Evolutionary conservation across 1,284 basidiomycete species (phyloP).

Genomic region (Mycena citricolor): DNA sequence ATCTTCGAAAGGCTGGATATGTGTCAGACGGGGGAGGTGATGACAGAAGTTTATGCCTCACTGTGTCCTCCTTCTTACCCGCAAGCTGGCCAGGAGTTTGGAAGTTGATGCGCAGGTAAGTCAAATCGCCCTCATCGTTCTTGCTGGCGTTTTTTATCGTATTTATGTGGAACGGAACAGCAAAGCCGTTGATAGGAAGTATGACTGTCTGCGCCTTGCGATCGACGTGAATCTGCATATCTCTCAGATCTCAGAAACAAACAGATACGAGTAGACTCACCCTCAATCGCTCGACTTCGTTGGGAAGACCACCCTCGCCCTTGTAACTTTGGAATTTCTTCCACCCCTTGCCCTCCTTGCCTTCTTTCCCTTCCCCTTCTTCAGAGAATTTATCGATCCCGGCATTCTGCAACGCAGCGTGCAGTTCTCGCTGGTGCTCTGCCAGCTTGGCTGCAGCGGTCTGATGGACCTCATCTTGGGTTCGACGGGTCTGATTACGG

Average conservation of each 20-base stretch:
- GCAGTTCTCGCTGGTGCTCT: slow-evolving; percentile 88
- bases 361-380: slow-evolving; percentile 64
- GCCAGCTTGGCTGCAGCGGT: slow-evolving; percentile 72
- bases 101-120: slow-evolving; percentile 96
- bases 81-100: slow-evolving; percentile 97
- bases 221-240: slow-evolving; percentile 82
- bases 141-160: slow-evolving; percentile 98
- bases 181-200: slow-evolving; percentile 92
- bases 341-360: slow-evolving; percentile 88
- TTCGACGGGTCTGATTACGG: slow-evolving; percentile 82
- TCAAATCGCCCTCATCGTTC: slow-evolving; percentile 95
- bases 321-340: slow-evolving; percentile 98
- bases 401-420: slow-evolving; percentile 75
- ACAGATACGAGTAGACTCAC: slow-evolving; percentile 43
- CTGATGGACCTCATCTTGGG: slow-evolving; percentile 77
- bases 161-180: slow-evolving; percentile 98
- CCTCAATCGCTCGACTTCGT: slow-evolving; percentile 72
- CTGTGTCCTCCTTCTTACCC: slow-evolving; percentile 98
- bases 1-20: slow-evolving; percentile 87
- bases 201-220: slow-evolving; percentile 88
- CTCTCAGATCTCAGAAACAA: slow-evolving; percentile 4
- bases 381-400: slow-evolving; percentile 86
- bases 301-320: slow-evolving; percentile 87
- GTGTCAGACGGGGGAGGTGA: not conserved
- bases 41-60: slow-evolving; percentile 31